Base-by-base conservation (phyloP, 192 early-diverging fungal species). In the Coemansia sp. region DNA sequence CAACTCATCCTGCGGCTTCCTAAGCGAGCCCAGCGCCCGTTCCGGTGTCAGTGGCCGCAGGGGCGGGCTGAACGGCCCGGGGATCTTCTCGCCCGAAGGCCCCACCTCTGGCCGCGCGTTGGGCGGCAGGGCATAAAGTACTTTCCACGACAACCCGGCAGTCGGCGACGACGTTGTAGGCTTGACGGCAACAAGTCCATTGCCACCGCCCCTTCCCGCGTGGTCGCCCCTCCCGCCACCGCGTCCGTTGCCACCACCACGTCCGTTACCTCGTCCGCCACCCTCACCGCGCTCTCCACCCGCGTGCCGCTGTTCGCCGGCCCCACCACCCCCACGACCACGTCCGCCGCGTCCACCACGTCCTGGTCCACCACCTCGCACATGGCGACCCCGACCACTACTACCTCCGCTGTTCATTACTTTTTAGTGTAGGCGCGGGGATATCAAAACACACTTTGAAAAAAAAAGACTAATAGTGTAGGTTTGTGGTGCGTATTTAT, bases 31-130 rank as follows among this genome's bases (percentile, higher is more conserved):
- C 21, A 28, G 25, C 0, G 44, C 30, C 16, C 22, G 41, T 18
- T 63, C 67, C 9, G 55, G 55, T 1, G 59, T 59, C 18, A 44
- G 30, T 13, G 67, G 60, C 1, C 55, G 52, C 45, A 72, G 22
- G 2, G 61, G 47, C 20, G 68, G 68, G 19, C 68, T 72, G 45
- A 72, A 72, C 25, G 68, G 68, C 0, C 68, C 68, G 0, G 68
- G 61, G 6, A 72, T 51, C 36, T 64, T 63, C 28, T 72, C 68
- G 4, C 68, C 68, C 1, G 68, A 37, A 1, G 56, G 52, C 0
- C 68, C 56, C 1, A 72, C 44, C 28, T 72, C 68, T 16, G 60
- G 56, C 14, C 68, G 60, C 19, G 68, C 21, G 30, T 31, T 63
- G 6, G 60, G 28, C 9, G 61, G 61, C 35, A 59, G 30, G 25